Evolutionary conservation across 768 basidiomycete genomes (phyloP).

Genomic region (Rhizopogon salebrosus): DNA sequence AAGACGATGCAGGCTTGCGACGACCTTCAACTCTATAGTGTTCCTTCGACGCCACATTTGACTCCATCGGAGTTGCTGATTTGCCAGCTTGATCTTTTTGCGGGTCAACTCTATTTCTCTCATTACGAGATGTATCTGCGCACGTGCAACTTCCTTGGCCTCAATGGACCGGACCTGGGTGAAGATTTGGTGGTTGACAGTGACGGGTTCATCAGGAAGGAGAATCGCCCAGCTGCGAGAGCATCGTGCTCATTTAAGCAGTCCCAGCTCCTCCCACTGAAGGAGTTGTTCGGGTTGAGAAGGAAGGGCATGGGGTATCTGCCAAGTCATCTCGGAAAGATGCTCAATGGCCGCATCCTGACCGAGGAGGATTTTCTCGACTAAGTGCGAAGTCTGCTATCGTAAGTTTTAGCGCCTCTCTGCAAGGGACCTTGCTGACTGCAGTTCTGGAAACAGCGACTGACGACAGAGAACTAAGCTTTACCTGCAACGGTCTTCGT

Average conservation of each 20-base stretch:
- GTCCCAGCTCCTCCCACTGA: conserved; percentile 20
- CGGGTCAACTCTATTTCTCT: conserved; percentile 28
- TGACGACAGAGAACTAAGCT: not conserved
- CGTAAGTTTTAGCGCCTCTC: not conserved
- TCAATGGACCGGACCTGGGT: conserved; percentile 15
- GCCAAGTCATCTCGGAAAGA: conserved; percentile 37
- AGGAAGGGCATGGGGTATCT: conserved; percentile 34
- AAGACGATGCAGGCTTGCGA: conserved; percentile 33
- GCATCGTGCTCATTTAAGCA: not conserved
- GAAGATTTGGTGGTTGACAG: conserved; percentile 3
- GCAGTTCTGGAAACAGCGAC: not conserved
- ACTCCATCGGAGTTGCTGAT: not conserved
- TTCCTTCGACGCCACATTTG: conserved; percentile 5
- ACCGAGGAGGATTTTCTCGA: conserved; percentile 19
- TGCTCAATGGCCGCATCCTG: conserved; percentile 26
- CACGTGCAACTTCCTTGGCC: conserved; percentile 22
- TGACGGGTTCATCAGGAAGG: conserved; percentile 19
- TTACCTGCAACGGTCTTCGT: not conserved
- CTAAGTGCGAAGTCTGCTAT: not conserved
- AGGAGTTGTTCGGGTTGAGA: conserved; percentile 30
- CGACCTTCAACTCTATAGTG: conserved; percentile 14
- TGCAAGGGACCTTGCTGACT: not conserved
- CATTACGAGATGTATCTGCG: conserved; percentile 22
- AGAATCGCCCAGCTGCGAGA: conserved; percentile 7
- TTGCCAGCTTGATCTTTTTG: conserved; percentile 24